Percentiles rank a stretch among this genome's conserved stretches.
phyloP scores from a whole-genome alignment of 768 basidiomycete species.

The Xanthoconium purpureum region DNA sequence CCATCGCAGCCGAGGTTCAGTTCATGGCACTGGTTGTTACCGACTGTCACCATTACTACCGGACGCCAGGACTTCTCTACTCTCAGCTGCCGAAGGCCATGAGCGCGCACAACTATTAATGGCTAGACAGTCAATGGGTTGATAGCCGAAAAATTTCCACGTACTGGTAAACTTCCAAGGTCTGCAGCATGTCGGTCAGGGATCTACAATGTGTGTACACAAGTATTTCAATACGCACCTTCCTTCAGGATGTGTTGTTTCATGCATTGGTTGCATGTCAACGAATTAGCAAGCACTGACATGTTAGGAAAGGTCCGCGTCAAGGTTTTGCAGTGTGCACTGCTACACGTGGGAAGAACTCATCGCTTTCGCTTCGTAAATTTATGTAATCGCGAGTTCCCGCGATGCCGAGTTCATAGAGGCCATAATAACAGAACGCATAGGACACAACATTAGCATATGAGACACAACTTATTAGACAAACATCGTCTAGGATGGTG shows the following conservation, averaged over 20 bases:
- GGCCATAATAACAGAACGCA: not conserved
- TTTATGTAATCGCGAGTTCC: not conserved
- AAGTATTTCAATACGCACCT: too few relatives aligned
- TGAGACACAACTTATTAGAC: not conserved
- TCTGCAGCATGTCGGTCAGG: not conserved
- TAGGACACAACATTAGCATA: not conserved
- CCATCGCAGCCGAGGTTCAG: constrained; percentile 63
- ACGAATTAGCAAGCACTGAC: too few relatives aligned
- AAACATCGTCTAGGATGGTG: not conserved
- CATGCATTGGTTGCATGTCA: too few relatives aligned
- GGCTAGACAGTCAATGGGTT: not conserved
- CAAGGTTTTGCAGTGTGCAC: not conserved
- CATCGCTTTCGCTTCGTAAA: not conserved
- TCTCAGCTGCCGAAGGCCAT: constrained; percentile 42
- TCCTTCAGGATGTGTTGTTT: too few relatives aligned
- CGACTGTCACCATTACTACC: constrained; percentile 56
- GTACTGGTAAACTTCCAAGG: not conserved
- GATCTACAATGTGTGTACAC: too few relatives aligned
- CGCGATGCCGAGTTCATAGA: too few relatives aligned
- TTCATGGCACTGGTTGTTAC: constrained; percentile 52
- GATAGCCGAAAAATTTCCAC: not conserved
- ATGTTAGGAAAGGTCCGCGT: not conserved
- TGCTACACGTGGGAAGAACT: too few relatives aligned
- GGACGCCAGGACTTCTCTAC: constrained; percentile 67
- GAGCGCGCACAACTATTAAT: constrained; percentile 39